Base-by-base conservation (phyloP, 129 eudicot species). In the Escallonia herrerae region DNA sequence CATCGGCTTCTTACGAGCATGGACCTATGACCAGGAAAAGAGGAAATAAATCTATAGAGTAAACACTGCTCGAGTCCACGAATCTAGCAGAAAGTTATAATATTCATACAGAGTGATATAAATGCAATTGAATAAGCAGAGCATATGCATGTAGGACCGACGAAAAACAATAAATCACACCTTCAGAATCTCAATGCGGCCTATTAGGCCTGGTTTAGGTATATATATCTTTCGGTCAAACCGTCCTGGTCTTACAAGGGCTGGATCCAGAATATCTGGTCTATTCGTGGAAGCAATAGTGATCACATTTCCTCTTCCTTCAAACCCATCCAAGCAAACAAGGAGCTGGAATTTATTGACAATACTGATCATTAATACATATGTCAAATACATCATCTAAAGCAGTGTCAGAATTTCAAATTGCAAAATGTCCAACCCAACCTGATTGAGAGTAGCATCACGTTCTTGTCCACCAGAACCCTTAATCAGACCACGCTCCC, bases 401-500 rank as follows among this genome's bases (percentile, higher is more conserved):
- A 5, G 37, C 45, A 37, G 22, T 12, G 4, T 38, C 8, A 47
- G 8, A 50, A 11, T 7, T 66, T 13, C 39, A 11, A 33, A 15
- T 33, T 3, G 60, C 15, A 13, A 57, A 2, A 65, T 60, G 64
- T 15, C 47, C 4, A 40, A 71, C 64, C 54, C 70, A 48, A 93
- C 98, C 96, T 93, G 98, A 83, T 93, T 93, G 46, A 93, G 60
- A 67, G 98, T 93, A 58, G 98, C 98, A 77, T 93, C 98, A 69
- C 98, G 98, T 78, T 93, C 98, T 79, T 85, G 91, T 66, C 98
- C 98, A 81, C 98, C 98, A 38, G 98, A 88, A 56, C 98, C 98
- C 77, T 88, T 88, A 45, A 93, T 83, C 10, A 88, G 75, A 58
- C 98, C 98, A 81, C 98, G 98, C 71, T 83, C 95, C 61, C 98